phyloP scores from a whole-genome alignment of 805 yeast species.

The Nakazawaea ernobii region DNA sequence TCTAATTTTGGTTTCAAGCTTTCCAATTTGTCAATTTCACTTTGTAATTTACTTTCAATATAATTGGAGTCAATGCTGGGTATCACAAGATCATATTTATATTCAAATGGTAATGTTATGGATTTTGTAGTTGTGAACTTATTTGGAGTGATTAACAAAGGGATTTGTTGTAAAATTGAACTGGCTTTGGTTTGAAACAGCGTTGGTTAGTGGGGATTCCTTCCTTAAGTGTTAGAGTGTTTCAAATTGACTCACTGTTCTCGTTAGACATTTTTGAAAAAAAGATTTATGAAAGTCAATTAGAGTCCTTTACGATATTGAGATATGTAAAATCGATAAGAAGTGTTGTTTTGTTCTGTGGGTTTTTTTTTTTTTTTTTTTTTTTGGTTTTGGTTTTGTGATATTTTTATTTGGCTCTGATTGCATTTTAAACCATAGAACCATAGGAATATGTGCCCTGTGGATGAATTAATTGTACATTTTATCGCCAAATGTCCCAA shows the following conservation, averaged over 20 bases:
- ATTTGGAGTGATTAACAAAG: slow-evolving; percentile 8
- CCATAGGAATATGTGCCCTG: too few relatives aligned
- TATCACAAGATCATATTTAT: background rate
- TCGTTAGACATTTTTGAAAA: background rate
- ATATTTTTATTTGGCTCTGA: too few relatives aligned
- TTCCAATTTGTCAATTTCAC: background rate
- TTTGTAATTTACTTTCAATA: background rate
- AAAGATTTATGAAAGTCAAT: background rate
- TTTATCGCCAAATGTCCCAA: too few relatives aligned
- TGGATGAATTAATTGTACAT: too few relatives aligned
- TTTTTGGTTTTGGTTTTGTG: too few relatives aligned
- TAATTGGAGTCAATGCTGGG: background rate
- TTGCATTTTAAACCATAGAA: too few relatives aligned
- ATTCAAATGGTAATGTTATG: slow-evolving; percentile 8
- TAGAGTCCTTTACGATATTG: background rate
- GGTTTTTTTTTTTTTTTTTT: too few relatives aligned
- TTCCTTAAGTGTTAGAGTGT: too few relatives aligned
- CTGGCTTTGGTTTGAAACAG: background rate
- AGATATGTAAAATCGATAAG: background rate
- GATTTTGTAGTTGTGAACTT: slow-evolving; percentile 7
- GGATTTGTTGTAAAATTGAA: slow-evolving; percentile 8
- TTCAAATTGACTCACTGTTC: background rate
- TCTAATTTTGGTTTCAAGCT: background rate
- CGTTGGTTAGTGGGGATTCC: too few relatives aligned
- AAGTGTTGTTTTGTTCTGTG: too few relatives aligned